phyloP scores from a whole-genome alignment of 202 grass and related monocot species.

The Digitaria exilis region DNA sequence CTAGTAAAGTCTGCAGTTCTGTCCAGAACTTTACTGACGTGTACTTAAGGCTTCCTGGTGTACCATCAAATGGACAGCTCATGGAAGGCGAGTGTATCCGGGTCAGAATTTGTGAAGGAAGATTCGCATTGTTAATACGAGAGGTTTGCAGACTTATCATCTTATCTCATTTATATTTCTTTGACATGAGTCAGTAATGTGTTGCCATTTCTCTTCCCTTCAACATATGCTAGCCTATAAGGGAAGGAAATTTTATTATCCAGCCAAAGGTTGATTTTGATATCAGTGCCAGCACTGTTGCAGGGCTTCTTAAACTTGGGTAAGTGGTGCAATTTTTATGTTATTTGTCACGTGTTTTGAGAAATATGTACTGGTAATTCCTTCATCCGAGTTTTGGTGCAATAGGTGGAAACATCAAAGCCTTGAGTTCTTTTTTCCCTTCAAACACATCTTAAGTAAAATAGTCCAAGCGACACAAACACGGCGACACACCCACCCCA shows the following conservation, averaged over 20 bases:
- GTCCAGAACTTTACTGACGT: conserved; percentile 98
- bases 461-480: background rate
- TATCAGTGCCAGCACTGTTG: conserved; percentile 96
- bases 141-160: conserved; percentile 54
- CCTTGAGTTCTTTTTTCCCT: background rate
- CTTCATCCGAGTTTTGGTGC: background rate
- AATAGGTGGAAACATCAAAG: background rate
- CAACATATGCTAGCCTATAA: conserved; percentile 74
- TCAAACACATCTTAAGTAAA: background rate
- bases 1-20: conserved; percentile 87
- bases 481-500: no score
- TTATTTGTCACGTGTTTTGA: background rate
- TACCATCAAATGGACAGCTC: conserved; percentile 75
- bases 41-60: conserved; percentile 81
- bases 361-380: background rate
- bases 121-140: conserved; percentile 96
- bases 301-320: conserved; percentile 99
- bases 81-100: conserved; percentile 93
- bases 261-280: conserved; percentile 99
- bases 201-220: conserved; percentile 30
- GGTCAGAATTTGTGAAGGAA: conserved; percentile 98
- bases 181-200: conserved; percentile 28
- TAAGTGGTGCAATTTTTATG: conserved; percentile 41
- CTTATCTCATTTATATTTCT: conserved; percentile 35
- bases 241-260: conserved; percentile 97